Evolutionary conservation across 768 basidiomycete species (phyloP).

Genomic region (Rhizopogon rudus): DNA sequence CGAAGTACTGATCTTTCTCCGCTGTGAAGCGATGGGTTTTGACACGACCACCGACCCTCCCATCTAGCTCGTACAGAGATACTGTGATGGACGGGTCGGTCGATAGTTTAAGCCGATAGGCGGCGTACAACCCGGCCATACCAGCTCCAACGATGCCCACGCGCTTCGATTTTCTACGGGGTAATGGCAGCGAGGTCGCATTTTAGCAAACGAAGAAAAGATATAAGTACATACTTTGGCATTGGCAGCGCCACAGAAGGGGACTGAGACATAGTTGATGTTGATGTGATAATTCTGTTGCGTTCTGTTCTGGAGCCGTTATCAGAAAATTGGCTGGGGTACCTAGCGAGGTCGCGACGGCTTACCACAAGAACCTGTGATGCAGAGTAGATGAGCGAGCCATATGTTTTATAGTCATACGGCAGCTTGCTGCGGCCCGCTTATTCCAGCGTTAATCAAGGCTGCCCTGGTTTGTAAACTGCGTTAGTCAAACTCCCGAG

Average conservation of each 20-base stretch:
- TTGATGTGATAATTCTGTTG: not conserved
- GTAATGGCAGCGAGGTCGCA: not conserved
- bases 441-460: no score
- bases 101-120: conserved; percentile 1
- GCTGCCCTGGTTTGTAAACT: not conserved
- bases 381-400: not conserved
- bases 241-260: not conserved
- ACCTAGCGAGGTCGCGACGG: not conserved
- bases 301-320: not conserved
- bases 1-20: conserved; percentile 13
- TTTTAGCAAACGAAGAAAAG: not conserved
- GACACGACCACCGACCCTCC: conserved; percentile 10
- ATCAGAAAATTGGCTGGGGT: not conserved
- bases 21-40: conserved; percentile 9
- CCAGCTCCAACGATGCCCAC: conserved; percentile 2
- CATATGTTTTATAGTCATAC: not conserved
- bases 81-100: not conserved
- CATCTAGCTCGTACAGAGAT: conserved; percentile 1
- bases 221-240: not conserved
- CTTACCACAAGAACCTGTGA: not conserved
- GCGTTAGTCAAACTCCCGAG: not conserved
- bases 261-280: not conserved
- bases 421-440: not conserved
- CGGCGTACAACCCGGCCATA: conserved; percentile 1
- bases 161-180: not conserved